These are phyloP conservation scores for Monosiga brevicollis DNA, from an alignment of 78 protist species.

Conservation along the genomic window DNA sequence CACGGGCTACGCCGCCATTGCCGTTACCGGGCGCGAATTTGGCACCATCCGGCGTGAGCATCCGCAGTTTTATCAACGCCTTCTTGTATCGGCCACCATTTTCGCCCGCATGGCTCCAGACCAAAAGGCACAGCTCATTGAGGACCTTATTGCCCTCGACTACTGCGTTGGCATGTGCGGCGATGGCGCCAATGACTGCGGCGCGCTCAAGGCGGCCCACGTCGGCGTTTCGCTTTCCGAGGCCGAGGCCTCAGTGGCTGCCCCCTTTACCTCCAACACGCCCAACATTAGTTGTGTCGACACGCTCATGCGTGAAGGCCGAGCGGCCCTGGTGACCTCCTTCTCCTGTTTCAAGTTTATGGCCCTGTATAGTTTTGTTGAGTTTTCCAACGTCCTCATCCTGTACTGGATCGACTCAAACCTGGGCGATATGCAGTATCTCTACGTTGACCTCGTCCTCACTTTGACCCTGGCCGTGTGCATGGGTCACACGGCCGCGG, in stretches of 20 bases:
- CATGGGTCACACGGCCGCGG: conserved; percentile 61
- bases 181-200: conserved; percentile 82
- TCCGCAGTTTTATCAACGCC: background rate
- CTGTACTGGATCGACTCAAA: conserved; percentile 38
- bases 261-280: conserved; percentile 61
- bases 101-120: conserved; percentile 70
- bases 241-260: conserved; percentile 73
- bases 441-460: conserved; percentile 50
- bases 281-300: conserved; percentile 31
- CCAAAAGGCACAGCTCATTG: conserved; percentile 40
- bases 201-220: conserved; percentile 68
- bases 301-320: conserved; percentile 54
- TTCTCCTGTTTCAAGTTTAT: conserved; percentile 59
- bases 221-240: conserved; percentile 55
- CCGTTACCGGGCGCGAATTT: conserved; percentile 33
- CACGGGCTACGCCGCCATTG: background rate
- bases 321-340: conserved; percentile 55
- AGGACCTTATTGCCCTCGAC: background rate
- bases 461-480: conserved; percentile 59
- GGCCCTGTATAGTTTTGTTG: conserved; percentile 53
- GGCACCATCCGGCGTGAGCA: background rate
- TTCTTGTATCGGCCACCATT: background rate
- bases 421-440: conserved; percentile 47
- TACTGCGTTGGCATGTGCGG: conserved; percentile 51
- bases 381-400: conserved; percentile 59